Evolutionary conservation across 2,329 filamentous ascomycete genomes (phyloP).

Genomic region (Chaetoscypha palmicola): DNA sequence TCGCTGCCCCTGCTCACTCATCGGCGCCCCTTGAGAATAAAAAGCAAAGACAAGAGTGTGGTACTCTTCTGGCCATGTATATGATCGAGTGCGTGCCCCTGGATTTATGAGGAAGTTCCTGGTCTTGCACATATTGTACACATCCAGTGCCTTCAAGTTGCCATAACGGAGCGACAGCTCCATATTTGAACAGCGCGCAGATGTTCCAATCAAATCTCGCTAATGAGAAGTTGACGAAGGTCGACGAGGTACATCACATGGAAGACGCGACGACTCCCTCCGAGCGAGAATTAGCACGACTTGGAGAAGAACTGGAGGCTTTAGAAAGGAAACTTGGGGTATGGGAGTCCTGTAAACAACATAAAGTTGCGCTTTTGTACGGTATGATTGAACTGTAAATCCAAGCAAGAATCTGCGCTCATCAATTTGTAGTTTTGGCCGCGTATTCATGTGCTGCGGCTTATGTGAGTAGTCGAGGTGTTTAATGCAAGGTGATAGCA

Average conservation of each 20-base stretch:
- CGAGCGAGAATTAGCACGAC: slow-evolving; percentile 11
- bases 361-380: slow-evolving; percentile 11
- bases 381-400: slow-evolving; percentile 1
- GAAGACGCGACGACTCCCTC: background rate
- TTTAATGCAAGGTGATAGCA: background rate
- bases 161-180: background rate
- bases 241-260: background rate
- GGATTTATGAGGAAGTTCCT: background rate
- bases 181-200: background rate
- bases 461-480: slow-evolving; percentile 9
- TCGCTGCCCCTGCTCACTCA: too few species aligned
- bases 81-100: too few species aligned
- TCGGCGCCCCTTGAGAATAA: too few species aligned
- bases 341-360: slow-evolving; percentile 12
- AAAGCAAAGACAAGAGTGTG: too few species aligned
- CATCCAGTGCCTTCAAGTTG: background rate
- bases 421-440: slow-evolving; percentile 10
- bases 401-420: background rate
- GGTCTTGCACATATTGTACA: background rate
- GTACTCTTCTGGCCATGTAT: too few species aligned
- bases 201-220: background rate
- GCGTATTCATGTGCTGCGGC: slow-evolving; percentile 16
- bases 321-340: slow-evolving; percentile 12
- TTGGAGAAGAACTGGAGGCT: slow-evolving; percentile 13
- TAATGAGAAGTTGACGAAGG: background rate